Evolutionary conservation across 2,329 filamentous ascomycete species (phyloP), one percentile per base, ranked within the genome.

Genomic region (Parastagonospora nodorum): DNA sequence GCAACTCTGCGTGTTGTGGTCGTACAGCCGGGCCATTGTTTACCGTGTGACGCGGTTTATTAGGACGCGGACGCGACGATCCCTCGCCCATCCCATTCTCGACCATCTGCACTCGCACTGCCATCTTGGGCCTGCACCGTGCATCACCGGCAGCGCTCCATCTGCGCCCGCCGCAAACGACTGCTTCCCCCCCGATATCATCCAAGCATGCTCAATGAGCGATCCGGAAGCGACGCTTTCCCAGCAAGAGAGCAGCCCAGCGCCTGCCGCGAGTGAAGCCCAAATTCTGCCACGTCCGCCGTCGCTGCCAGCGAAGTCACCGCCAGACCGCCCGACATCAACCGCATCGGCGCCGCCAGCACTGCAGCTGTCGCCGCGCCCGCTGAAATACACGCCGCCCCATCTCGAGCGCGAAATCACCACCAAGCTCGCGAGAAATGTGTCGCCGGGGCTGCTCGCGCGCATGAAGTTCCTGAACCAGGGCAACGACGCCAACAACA

Each of bases 381-480:
- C 62, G 28, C 49, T 52, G 39, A 50, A 51, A 19, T 43, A 38
- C 52, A 52, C 50, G 46, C 50, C 58, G 37, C 51, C 51, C 30
- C 55, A 51, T 46, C 51, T 66, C 47, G 65, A 68, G 36, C 59
- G 55, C 58, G 56, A 42, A 48, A 56, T 60, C 51, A 66, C 57
- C 53, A 66, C 62, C 53, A 70, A 71, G 58, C 63, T 72, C 57
- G 69, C 67, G 53, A 66, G 67, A 57, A 77, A 71, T 68, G 69
- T 72, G 8, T 74, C 75, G 24, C 75, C 77, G 19, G 75, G 74
- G 54, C 70, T 78, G 45, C 66, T 77, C 58, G 72, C 72, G 45
- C 75, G 76, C 61, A 75, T 78, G 65, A 72, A 73, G 48, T 73
- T 74, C 48, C 69, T 79, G 49, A 73, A 76, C 66, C 64, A 72